Evolutionary conservation across 1,284 basidiomycete genomes (phyloP).

Genomic region (Calocybe gambosa): DNA sequence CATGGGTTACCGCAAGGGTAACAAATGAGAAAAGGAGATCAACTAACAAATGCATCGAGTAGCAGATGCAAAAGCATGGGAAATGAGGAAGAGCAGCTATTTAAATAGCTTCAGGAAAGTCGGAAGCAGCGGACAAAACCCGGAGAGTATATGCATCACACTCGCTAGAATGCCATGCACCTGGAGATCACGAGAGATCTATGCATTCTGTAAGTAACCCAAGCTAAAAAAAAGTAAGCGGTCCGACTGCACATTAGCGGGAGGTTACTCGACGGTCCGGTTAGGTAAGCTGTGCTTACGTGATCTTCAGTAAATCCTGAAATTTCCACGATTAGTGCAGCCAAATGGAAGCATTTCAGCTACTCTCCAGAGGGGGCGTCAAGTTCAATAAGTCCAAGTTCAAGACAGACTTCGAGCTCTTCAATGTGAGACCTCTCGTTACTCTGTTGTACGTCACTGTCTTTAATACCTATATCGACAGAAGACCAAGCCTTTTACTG

Average conservation of each 20-base stretch:
- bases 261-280: constrained; percentile 8
- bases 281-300: background rate
- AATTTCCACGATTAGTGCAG: background rate
- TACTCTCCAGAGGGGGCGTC: constrained; percentile 71
- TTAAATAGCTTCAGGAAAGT: constrained; percentile 5
- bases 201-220: background rate
- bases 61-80: background rate
- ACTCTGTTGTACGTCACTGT: background rate
- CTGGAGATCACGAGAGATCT: constrained; percentile 5
- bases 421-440: constrained; percentile 42
- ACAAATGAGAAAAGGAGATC: constrained; percentile 9
- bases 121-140: constrained; percentile 8
- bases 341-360: constrained; percentile 67
- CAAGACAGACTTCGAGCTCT: constrained; percentile 66
- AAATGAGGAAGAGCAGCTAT: background rate
- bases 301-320: background rate
- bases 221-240: background rate
- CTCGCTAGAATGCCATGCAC: constrained; percentile 2
- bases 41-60: constrained; percentile 15
- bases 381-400: constrained; percentile 79
- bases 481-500: background rate
- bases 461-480: constrained; percentile 1
- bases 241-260: constrained; percentile 1
- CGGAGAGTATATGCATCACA: background rate
- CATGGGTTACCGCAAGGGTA: constrained; percentile 16